Evolutionary conservation across 2,329 filamentous ascomycete species (phyloP), one percentile per base, ranked within the genome.

Genomic region (Kalaharituber pfeilii): DNA sequence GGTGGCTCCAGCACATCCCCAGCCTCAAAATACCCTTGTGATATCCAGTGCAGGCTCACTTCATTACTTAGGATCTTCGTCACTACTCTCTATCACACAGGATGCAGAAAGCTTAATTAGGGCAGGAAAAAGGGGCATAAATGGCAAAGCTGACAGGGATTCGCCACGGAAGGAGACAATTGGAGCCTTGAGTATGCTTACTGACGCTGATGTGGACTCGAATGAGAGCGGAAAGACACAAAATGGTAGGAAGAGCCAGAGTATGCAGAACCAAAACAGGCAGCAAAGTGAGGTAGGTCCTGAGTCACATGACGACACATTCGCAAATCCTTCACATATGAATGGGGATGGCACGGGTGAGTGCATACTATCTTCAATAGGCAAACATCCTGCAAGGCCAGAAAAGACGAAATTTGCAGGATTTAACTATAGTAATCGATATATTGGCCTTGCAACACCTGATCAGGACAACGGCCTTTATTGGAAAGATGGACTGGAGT

Each of bases 61-160:
- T 18, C 62, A 64, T 53, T 64, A 62, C 50, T 56, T 64, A 9
- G 62, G 62, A 1, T 58, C 62, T 7, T 62, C 62, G 11, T 63
- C 61, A 9, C 59, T 64, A 20, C 56, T 63, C 13, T 62, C 62
- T 11, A 57, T 64, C 25, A 61, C 62, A 2, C 61, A 57, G n/a
- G 62, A 64, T 53, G 62, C 62, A 1, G 62, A 60, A 36, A 60
- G 56, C 13, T 52, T 64, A 9, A 58, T 36, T 9, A n/a, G 9
- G n/a, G 30, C 9, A 9, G 30, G 30, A 36, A 36, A 36, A n/a
- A n/a, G n/a, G n/a, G n/a, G n/a, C n/a, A 9, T n/a, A 36, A 36
- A 36, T 9, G 30, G n/a, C 9, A 9, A 36, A 9, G 30, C 9
- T 36, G 9, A 9, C 30, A 9, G 9, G 9, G 30, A 9, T 9